Percentiles rank a stretch among this genome's conserved stretches.
Conservation (phyloP, 495 filamentous ascomycete genomes). For the Cladorrhinum samala region DNA sequence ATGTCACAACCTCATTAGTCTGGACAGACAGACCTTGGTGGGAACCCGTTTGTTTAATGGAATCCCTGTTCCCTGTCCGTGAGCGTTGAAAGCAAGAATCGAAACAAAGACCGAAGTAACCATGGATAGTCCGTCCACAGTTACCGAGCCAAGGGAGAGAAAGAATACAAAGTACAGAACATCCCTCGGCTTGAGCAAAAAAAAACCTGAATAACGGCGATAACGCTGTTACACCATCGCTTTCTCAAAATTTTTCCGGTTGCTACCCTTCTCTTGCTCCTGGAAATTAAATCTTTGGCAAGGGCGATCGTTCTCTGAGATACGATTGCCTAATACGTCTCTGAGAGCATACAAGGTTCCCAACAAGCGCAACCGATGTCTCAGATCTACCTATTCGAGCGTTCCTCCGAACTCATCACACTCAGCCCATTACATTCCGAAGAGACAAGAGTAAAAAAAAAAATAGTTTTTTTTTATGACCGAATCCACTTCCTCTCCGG, state of each 20-base stretch:
- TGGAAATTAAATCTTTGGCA: neutral
- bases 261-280: no score
- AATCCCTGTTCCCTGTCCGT: no score
- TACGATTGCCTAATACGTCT: no score
- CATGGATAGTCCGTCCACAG: no score
- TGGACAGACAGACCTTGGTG: conserved; percentile 8
- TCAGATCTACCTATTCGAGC: neutral
- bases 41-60: neutral
- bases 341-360: neutral
- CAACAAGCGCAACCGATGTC: neutral
- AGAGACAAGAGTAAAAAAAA: neutral
- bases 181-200: no score
- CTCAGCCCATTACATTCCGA: neutral
- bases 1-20: conserved; percentile 6
- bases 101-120: no score
- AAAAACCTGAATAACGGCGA: no score
- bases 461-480: neutral
- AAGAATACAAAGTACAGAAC: no score
- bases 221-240: no score
- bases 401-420: no score
- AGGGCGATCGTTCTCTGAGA: neutral
- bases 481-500: neutral
- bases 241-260: no score
- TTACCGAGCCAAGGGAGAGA: no score
- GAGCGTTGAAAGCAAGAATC: neutral